Evolutionary conservation across 495 filamentous ascomycete genomes (phyloP).

Genomic region (Evansstolkia leycettana): DNA sequence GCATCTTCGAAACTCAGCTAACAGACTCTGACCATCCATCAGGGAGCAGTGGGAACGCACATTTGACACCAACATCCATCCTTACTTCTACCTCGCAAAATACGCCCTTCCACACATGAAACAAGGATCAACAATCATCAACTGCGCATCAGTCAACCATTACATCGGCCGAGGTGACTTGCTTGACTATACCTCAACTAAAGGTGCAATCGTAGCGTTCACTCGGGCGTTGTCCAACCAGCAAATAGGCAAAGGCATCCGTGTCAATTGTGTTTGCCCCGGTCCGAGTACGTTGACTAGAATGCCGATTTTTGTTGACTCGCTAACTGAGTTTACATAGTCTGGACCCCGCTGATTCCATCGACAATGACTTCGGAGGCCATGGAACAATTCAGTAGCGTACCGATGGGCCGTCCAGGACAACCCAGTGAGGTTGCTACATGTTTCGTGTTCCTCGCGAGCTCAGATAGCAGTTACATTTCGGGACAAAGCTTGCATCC

Average conservation of each 20-base stretch:
- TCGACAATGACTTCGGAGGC: slow-evolving; percentile 61
- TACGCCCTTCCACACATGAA: slow-evolving; percentile 67
- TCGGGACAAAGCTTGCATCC: slow-evolving; percentile 50
- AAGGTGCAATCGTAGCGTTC: slow-evolving; percentile 75
- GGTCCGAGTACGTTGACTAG: slow-evolving; percentile 42
- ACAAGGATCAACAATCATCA: slow-evolving; percentile 68
- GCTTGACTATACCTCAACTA: slow-evolving; percentile 75
- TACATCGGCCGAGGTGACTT: slow-evolving; percentile 75
- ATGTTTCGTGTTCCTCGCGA: slow-evolving; percentile 77
- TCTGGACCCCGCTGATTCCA: slow-evolving; percentile 79
- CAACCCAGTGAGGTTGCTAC: slow-evolving; percentile 73
- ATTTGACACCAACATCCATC: slow-evolving; percentile 67
- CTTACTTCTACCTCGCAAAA: slow-evolving; percentile 66
- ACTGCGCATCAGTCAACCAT: slow-evolving; percentile 69
- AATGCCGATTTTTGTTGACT: not conserved
- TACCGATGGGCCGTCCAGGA: slow-evolving; percentile 67
- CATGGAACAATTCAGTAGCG: slow-evolving; percentile 55
- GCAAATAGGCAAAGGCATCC: slow-evolving; percentile 56
- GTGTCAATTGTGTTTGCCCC: slow-evolving; percentile 71
- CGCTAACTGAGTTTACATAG: slow-evolving; percentile 11
- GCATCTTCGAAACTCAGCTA: too few species aligned
- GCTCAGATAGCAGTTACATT: slow-evolving; percentile 60
- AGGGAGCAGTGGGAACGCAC: slow-evolving; percentile 66
- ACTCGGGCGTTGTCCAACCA: slow-evolving; percentile 71
- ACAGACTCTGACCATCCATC: slow-evolving; percentile 1